Evolutionary conservation across 495 filamentous ascomycete genomes (phyloP), one percentile per base, ranked within the genome.

Genomic region (Amphirosellinia nigrospora): DNA sequence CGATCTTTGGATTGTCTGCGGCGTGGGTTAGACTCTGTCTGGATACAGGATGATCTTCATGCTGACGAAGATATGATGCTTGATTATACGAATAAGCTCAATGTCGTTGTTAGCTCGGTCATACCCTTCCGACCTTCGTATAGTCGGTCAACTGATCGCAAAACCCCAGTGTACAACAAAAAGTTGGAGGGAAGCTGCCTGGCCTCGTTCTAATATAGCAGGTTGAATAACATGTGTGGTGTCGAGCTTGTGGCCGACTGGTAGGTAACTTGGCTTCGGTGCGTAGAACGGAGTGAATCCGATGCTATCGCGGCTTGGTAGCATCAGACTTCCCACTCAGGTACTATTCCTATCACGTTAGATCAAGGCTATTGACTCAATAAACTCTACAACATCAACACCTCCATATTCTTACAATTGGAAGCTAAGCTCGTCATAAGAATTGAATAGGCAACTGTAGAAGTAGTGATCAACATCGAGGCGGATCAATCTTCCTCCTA

Each of bases 1-100:
- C 67, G 77, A n/a, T 74, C 72, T 19, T 71, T 78, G 65, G 66
- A 79, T 56, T 70, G 72, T 39, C 66, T 78, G 23, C 68, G 72
- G 56, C 41, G 72, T 28, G 46, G 81, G 58, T 52, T 82, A 36
- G 72, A 80, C 50, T 78, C 74, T 7, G 61, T 79, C 16, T 81
- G 78, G 80, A 78, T 77, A 38, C 79, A 80, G 66, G 77, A 81
- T 56, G 79, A 82, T 53, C 76, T 82, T 11, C 50, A 67, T 46
- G 78, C 76, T 2, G 70, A 77, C 23, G 21, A 67, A 28, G 64
- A 67, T 15, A 61, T 34, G 21, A 32, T 19, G 34, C 46, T 78
- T 28, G 67, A 78, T 48, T 82, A 82, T 48, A 71, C 71, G 65
- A 70, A 75, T 23, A 74, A 74, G 69, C 21, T 82, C 46, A 75